Conservation (phyloP, 371 early-diverging fungal genomes). For the Lichtheimia ramosa region DNA sequence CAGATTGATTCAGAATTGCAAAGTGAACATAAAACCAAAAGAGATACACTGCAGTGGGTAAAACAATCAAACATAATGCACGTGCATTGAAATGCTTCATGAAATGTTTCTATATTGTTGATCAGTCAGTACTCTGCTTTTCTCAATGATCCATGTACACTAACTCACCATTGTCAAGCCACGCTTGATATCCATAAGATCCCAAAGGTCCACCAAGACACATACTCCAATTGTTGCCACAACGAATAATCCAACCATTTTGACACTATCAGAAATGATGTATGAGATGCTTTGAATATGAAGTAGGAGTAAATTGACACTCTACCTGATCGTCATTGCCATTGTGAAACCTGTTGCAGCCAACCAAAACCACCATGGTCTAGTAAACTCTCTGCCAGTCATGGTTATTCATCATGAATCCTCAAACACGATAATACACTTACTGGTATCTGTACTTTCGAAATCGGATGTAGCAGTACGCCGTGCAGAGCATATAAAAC, state of each 20-base stretch:
- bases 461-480: constrained; percentile 87
- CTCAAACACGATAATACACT: constrained; percentile 1
- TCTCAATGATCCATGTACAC: neutral
- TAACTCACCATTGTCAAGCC: constrained; percentile 69
- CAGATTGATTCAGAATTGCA: constrained; percentile 68
- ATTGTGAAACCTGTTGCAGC: constrained; percentile 69
- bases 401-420: neutral
- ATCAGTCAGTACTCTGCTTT: neutral
- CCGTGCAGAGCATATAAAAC: constrained; percentile 79
- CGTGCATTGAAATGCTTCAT: constrained; percentile 67
- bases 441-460: constrained; percentile 75
- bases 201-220: constrained; percentile 91
- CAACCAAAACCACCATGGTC: constrained; percentile 80
- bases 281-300: neutral
- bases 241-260: constrained; percentile 94
- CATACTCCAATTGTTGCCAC: constrained; percentile 84
- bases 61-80: constrained; percentile 68
- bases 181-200: constrained; percentile 80
- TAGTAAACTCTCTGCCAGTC: constrained; percentile 44
- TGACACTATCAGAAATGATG: constrained; percentile 63
- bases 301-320: neutral
- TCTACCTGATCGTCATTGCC: constrained; percentile 66
- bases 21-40: constrained; percentile 86
- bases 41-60: constrained; percentile 79
- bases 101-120: constrained; percentile 55